phyloP scores from a whole-genome alignment of 768 basidiomycete genomes.

The Lactarius trivialis region DNA sequence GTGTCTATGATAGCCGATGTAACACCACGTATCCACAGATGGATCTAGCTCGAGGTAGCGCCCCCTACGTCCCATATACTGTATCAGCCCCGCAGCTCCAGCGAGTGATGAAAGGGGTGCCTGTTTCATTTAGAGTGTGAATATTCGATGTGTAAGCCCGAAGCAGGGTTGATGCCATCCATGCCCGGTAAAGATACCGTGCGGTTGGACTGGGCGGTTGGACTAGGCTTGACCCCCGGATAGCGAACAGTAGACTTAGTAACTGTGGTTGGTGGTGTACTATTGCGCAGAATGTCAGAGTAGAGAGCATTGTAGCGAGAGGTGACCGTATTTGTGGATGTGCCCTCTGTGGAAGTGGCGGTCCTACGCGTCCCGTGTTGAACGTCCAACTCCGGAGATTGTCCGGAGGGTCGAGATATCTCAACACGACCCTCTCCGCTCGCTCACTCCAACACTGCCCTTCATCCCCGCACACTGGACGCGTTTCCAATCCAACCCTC shows the following conservation, averaged over 20 bases:
- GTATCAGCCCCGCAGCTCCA: not conserved
- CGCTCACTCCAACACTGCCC: not conserved
- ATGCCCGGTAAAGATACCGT: no score
- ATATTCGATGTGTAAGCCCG: not conserved
- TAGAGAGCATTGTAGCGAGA: not conserved
- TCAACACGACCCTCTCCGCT: not conserved
- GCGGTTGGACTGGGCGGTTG: no score
- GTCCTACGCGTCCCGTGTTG: not conserved
- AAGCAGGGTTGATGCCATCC: not conserved
- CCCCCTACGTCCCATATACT: not conserved
- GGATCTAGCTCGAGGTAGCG: not conserved
- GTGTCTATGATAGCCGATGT: not conserved
- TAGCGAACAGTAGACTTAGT: no score
- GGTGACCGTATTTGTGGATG: not conserved
- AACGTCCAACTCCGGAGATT: not conserved
- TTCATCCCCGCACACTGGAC: not conserved
- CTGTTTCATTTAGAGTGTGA: not conserved
- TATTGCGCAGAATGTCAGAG: not conserved
- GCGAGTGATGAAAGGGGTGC: not conserved
- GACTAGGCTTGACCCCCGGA: no score
- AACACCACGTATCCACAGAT: not conserved
- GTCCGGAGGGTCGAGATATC: not conserved
- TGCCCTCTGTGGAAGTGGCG: not conserved
- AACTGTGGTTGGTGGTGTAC: no score
- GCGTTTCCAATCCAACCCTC: not conserved